Evolutionary conservation across 106 monocot species (phyloP).

Genomic region (Apostasia shenzhenica): DNA sequence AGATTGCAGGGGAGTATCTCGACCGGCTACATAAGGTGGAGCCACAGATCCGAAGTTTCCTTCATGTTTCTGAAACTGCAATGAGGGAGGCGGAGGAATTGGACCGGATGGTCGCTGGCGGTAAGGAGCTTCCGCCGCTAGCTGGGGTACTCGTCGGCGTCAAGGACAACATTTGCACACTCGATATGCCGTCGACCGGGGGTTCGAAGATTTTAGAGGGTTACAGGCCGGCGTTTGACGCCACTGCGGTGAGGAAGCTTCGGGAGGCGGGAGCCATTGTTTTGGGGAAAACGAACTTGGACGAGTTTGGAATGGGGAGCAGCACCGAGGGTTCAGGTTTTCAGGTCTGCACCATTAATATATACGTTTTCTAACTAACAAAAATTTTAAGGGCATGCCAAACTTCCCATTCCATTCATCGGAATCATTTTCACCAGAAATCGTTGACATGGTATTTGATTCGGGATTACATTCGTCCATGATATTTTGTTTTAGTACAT

Average conservation of each 20-base stretch:
- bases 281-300: constrained; percentile 95
- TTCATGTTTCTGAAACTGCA: constrained; percentile 54
- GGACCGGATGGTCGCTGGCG: constrained; percentile 49
- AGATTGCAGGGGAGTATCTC: constrained; percentile 45
- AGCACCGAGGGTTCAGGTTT: constrained; percentile 86
- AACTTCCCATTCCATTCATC: too few species aligned
- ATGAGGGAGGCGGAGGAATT: constrained; percentile 57
- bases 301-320: constrained; percentile 99
- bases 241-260: constrained; percentile 66
- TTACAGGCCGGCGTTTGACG: constrained; percentile 79
- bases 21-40: constrained; percentile 48
- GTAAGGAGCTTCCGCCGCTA: constrained; percentile 60
- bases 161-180: constrained; percentile 91
- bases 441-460: too few species aligned
- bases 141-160: constrained; percentile 83
- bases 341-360: constrained; percentile 35
- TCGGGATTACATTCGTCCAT: too few species aligned
- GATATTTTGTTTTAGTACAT: too few species aligned
- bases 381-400: too few species aligned
- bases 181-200: constrained; percentile 88
- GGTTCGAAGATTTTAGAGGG: constrained; percentile 86
- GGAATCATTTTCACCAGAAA: too few species aligned
- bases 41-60: constrained; percentile 62
- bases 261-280: constrained; percentile 66
- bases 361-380: not conserved